phyloP scores from a whole-genome alignment of 2,329 filamentous ascomycete species.

The Chaetomiaceae sp. region DNA sequence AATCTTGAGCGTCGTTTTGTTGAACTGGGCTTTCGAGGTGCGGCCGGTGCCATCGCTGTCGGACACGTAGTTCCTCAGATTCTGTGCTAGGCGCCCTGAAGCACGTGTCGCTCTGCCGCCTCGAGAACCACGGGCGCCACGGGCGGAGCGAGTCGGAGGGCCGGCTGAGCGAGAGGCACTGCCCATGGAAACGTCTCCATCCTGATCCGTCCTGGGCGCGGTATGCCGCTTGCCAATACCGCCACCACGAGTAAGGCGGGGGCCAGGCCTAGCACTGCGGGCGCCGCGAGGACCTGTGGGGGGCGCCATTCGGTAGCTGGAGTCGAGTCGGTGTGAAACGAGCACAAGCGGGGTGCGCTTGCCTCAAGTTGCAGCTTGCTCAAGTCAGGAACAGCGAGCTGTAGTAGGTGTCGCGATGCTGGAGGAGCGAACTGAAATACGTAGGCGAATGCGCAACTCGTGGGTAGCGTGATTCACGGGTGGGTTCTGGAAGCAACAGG shows the following conservation, averaged over 20 bases:
- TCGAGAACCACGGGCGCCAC: conserved; percentile 8
- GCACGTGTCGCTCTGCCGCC: conserved; percentile 11
- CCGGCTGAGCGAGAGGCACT: conserved; percentile 21
- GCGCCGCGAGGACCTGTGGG: conserved; percentile 23
- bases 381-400: neutral
- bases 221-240: conserved; percentile 48
- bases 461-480: too few relatives aligned
- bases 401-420: too few relatives aligned
- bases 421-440: too few relatives aligned
- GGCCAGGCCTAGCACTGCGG: neutral
- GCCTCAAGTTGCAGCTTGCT: neutral
- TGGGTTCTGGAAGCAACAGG: too few relatives aligned
- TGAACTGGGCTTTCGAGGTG: conserved; percentile 21
- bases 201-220: conserved; percentile 40
- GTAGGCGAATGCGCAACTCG: too few relatives aligned
- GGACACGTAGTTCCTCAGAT: conserved; percentile 18
- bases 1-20: conserved; percentile 42
- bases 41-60: conserved; percentile 1
- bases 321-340: neutral
- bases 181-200: conserved; percentile 58
- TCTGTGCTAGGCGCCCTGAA: conserved; percentile 19
- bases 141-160: conserved; percentile 12
- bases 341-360: neutral
- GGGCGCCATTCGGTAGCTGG: conserved; percentile 26
- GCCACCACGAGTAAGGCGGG: conserved; percentile 30